Conservation (phyloP, 1,139 yeast species). For the Candida sojae region DNA sequence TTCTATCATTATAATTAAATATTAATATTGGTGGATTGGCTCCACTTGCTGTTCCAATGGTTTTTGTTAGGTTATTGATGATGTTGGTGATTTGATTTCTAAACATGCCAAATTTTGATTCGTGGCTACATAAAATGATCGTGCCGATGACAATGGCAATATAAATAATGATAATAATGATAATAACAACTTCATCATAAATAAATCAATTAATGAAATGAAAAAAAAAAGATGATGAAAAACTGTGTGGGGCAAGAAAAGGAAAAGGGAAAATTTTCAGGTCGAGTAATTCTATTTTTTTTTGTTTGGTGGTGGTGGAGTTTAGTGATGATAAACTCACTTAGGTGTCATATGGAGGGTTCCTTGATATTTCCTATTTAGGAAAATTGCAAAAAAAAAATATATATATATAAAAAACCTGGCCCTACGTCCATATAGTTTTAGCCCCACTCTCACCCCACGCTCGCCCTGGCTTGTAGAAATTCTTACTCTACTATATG, state of each 20-base stretch:
- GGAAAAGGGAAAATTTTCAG: no score
- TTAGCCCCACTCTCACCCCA: no score
- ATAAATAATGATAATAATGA: neutral
- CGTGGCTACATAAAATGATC: constrained; percentile 4
- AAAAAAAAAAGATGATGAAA: neutral
- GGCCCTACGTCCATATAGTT: no score
- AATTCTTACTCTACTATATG: no score
- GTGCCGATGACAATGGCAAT: constrained; percentile 2
- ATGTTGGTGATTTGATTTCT: constrained; percentile 1
- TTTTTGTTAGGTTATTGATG: neutral
- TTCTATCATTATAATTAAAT: constrained; percentile 1
- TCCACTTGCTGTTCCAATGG: constrained; percentile 4
- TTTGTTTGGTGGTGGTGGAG: no score
- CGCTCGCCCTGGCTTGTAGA: no score
- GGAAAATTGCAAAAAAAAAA: no score
- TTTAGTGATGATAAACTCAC: no score
- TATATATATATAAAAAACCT: no score
- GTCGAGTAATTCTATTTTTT: no score
- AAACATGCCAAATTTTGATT: constrained; percentile 6
- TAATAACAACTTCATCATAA: neutral
- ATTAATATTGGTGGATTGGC: constrained; percentile 2
- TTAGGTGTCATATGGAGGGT: no score
- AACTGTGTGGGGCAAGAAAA: neutral
- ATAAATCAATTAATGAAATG: neutral
- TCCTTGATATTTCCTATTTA: no score